These are phyloP conservation scores for Cetradonia linearis DNA, from an alignment of 495 filamentous ascomycete species.

Conservation along the genomic window DNA sequence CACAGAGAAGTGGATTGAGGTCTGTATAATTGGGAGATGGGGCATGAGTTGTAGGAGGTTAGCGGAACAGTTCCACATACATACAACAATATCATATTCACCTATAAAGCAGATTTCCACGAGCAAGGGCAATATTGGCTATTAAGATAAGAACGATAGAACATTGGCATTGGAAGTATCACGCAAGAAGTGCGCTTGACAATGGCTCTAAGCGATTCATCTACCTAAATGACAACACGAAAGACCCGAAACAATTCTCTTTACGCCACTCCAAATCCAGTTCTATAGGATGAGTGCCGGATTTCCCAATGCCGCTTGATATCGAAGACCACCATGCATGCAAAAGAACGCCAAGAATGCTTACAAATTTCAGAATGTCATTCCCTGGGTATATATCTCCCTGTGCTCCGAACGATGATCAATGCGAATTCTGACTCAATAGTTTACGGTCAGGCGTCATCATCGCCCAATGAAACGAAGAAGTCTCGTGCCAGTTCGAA, in stretches of 20 bases:
- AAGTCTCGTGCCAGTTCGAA: constrained; percentile 90
- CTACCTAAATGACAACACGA: neutral
- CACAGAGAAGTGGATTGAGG: no score
- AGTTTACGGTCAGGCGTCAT: neutral
- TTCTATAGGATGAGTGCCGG: constrained; percentile 1
- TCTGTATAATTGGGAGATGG: no score
- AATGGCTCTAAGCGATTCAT: constrained; percentile 1
- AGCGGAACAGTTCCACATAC: no score
- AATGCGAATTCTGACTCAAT: neutral
- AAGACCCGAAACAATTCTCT: neutral
- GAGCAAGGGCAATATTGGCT: neutral
- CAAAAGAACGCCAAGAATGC: neutral
- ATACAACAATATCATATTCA: no score
- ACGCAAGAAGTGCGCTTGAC: neutral
- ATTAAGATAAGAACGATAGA: neutral
- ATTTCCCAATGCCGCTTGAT: constrained; percentile 5
- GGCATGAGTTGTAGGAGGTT: no score
- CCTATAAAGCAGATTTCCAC: no score
- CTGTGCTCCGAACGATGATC: constrained; percentile 3
- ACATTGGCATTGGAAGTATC: neutral
- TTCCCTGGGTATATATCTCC: constrained; percentile 11
- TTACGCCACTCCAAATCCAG: neutral
- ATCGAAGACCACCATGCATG: neutral
- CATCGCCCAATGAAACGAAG: constrained; percentile 48
- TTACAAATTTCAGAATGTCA: neutral